These are phyloP conservation scores for Penicillium hordei DNA, from an alignment of 2,329 filamentous ascomycete genomes.

Conservation along the genomic window DNA sequence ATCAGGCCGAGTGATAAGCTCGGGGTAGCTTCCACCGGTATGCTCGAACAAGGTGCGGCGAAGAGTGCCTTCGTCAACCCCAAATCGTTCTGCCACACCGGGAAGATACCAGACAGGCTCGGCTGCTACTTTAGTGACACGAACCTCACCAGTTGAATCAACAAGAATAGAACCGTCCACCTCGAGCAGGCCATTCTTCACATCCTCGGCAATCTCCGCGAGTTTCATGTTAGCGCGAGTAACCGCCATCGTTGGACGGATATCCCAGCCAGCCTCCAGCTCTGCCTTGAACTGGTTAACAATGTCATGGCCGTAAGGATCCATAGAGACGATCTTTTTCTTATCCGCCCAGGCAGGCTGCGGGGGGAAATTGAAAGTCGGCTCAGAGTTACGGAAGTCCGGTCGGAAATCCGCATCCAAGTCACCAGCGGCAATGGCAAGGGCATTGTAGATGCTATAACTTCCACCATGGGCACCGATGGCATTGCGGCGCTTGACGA, in stretches of 20 bases:
- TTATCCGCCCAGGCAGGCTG: constrained; percentile 86
- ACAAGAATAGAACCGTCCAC: constrained; percentile 88
- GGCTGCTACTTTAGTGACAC: constrained; percentile 94
- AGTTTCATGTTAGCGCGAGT: constrained; percentile 94
- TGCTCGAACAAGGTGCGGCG: constrained; percentile 89
- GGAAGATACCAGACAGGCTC: constrained; percentile 91
- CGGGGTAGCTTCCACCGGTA: constrained; percentile 92
- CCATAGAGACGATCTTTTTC: constrained; percentile 97
- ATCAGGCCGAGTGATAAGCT: constrained; percentile 90
- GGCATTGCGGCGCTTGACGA: constrained; percentile 47
- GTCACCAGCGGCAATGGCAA: constrained; percentile 89
- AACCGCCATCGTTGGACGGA: constrained; percentile 86
- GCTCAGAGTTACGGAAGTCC: constrained; percentile 82
- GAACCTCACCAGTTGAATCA: constrained; percentile 80
- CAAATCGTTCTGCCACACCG: constrained; percentile 87
- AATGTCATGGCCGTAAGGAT: constrained; percentile 85
- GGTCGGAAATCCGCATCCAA: constrained; percentile 77
- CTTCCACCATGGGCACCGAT: constrained; percentile 80
- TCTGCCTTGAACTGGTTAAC: constrained; percentile 76
- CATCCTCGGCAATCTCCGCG: constrained; percentile 89
- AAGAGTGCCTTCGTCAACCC: constrained; percentile 83
- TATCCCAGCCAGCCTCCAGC: constrained; percentile 70
- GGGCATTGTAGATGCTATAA: constrained; percentile 92
- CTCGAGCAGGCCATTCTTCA: constrained; percentile 71
- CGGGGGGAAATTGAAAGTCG: constrained; percentile 82